Base-by-base conservation (phyloP, 495 filamentous ascomycete genomes). In the Talaromyces stipitatus region DNA sequence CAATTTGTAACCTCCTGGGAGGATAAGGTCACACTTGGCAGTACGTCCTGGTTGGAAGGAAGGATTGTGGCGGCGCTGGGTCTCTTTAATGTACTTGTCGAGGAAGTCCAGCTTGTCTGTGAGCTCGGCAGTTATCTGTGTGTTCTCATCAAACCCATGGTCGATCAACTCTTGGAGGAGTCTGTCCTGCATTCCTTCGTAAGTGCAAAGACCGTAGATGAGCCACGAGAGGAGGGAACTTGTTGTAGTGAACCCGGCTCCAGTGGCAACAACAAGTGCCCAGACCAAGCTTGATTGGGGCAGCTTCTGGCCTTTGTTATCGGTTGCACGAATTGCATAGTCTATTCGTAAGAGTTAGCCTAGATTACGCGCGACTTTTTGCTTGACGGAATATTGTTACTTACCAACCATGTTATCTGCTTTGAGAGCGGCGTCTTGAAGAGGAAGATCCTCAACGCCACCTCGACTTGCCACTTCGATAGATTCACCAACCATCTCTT, bases 71-170 rank as follows among this genome's bases (percentile, higher is more conserved):
- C 72, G 68, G 2, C 81, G 72, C 57, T 80, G 81, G 0, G 71
- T 77, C 62, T 84, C 82, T 64, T 85, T 82, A 70, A 85, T 69
- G 61, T 73, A 81, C 20, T 75, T 76, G 56, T 81, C 80, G n/a
- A 80, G 69, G 58, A 76, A 81, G 1, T 58, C 54, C 12, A 83
- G 64, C 11, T 55, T 55, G 18, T 75, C 69, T 0, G 72, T 68
- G 1, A 72, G 23, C 12, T 81, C 78, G 2, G 73, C 61, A 0
- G 73, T 72, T 18, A 69, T 60, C 14, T 66, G 55, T 0, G 69
- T 78, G 10, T 78, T 56, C 14, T 65, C 65, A 22, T 61, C 61
- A 23, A 72, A 62, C 22, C 65, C 78, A 57, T 79, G 56, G 64
- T 83, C 77, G 60, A 82, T 66, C 11, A 83, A 61, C 36, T 82